These are phyloP conservation scores for Psidium guajava DNA, from an alignment of 345 rosid species.

Conservation along the genomic window DNA sequence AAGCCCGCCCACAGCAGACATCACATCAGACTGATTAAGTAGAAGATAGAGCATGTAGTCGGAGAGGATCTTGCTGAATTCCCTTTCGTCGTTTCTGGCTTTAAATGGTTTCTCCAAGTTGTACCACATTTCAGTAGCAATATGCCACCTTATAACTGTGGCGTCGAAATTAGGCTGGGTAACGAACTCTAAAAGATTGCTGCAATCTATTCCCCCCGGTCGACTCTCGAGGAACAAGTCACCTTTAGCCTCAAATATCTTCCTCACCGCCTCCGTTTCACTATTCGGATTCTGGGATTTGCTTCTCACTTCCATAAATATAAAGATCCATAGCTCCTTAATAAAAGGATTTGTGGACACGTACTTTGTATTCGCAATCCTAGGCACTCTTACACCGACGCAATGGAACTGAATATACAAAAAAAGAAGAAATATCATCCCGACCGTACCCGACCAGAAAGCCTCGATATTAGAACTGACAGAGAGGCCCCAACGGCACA, in stretches of 20 bases:
- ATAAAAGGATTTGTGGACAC: background rate
- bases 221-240: accelerated
- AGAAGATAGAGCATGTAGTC: background rate
- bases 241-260: background rate
- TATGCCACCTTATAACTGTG: too few relatives aligned
- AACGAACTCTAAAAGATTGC: too few relatives aligned
- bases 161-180: too few relatives aligned
- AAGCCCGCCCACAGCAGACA: background rate
- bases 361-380: background rate
- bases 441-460: too few relatives aligned
- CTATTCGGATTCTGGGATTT: accelerated
- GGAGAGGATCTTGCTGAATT: background rate
- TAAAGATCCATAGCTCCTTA: background rate
- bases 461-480: too few relatives aligned
- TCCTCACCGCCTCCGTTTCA: accelerated
- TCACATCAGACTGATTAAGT: background rate
- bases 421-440: too few relatives aligned
- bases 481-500: constrained; percentile 15
- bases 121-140: too few relatives aligned
- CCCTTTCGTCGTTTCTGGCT: too few relatives aligned
- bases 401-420: too few relatives aligned
- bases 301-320: background rate
- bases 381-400: too few relatives aligned
- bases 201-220: accelerated
- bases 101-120: too few relatives aligned